Percentiles rank a stretch among this genome's conserved stretches.
Evolutionary conservation across 2,329 filamentous ascomycete genomes (phyloP).

Genomic region (Blastomyces parvus): DNA sequence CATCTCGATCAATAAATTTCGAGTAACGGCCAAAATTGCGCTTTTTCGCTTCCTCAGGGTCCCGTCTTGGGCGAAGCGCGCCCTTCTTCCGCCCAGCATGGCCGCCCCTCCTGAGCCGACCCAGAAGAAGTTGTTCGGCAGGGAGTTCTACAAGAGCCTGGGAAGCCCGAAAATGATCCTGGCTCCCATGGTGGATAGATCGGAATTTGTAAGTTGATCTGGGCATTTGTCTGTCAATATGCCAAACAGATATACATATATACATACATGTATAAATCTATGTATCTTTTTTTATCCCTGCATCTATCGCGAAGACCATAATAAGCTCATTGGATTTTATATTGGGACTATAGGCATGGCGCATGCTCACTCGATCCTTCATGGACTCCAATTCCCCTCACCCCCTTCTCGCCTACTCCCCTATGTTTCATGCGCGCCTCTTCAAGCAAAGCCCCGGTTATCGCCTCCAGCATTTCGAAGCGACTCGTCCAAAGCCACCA

Average conservation of each 20-base stretch:
- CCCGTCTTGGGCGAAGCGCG: not conserved
- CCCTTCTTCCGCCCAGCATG: not conserved
- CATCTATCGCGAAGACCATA: no score
- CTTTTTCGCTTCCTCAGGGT: not conserved
- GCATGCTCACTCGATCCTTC: constrained; percentile 90
- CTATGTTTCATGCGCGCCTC: constrained; percentile 90
- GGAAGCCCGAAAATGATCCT: constrained; percentile 84
- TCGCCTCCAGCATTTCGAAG: constrained; percentile 71
- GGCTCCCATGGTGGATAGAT: constrained; percentile 97
- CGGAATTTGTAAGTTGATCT: constrained; percentile 68
- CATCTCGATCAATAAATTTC: not conserved
- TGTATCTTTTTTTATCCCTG: not conserved
- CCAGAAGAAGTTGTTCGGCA: constrained; percentile 62
- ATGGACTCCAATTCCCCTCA: constrained; percentile 56
- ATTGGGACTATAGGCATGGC: constrained; percentile 64
- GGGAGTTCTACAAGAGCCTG: constrained; percentile 90
- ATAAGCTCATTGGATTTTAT: not conserved
- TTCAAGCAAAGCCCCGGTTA: constrained; percentile 70
- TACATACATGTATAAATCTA: not conserved
- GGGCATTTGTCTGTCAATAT: not conserved
- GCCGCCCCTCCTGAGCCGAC: not conserved
- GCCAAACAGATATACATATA: not conserved
- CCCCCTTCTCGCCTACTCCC: constrained; percentile 75
- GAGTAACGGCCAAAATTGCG: not conserved
- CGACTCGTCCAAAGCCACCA: constrained; percentile 37